Percentiles rank a stretch among this genome's conserved stretches.
Conservation (phyloP, 2,329 filamentous ascomycete genomes). For the Diatrype stigma region DNA sequence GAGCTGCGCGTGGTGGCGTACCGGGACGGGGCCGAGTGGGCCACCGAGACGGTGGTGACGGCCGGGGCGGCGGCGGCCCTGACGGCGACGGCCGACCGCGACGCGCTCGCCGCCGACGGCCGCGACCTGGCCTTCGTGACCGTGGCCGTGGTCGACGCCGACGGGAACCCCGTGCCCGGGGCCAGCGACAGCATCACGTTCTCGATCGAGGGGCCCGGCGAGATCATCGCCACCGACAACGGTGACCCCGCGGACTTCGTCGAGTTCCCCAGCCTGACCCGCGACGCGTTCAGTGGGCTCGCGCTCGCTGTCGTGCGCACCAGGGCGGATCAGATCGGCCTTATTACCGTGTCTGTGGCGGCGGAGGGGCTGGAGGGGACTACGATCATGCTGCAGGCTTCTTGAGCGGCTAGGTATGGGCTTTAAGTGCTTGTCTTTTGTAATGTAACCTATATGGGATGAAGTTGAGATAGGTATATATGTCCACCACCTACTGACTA, state of each 20-base stretch:
- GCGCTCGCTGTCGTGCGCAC: conserved; percentile 36
- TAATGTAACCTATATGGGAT: no score
- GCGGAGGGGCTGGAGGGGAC: conserved; percentile 12
- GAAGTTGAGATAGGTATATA: no score
- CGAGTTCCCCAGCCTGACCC: conserved; percentile 34
- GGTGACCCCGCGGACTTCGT: conserved; percentile 43
- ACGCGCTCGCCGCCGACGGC: conserved; percentile 35
- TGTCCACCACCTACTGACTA: no score
- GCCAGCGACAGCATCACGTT: conserved; percentile 42
- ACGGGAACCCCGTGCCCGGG: conserved; percentile 38
- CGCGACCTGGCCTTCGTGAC: conserved; percentile 44
- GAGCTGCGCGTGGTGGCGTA: conserved; percentile 43
- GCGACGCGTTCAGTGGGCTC: conserved; percentile 38
- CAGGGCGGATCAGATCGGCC: conserved; percentile 19
- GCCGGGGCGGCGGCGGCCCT: conserved; percentile 35
- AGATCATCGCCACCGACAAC: conserved; percentile 48
- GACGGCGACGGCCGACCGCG: conserved; percentile 36
- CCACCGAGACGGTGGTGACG: conserved; percentile 36
- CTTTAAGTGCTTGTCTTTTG: no score
- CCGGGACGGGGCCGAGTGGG: conserved; percentile 45
- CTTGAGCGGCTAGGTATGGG: no score
- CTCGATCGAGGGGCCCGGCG: conserved; percentile 36
- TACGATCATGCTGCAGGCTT: no score
- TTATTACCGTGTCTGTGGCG: conserved; percentile 17
- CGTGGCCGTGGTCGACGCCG: conserved; percentile 39